Conservation (phyloP, 208 protist genomes). For the Trypanosoma cruzi region DNA sequence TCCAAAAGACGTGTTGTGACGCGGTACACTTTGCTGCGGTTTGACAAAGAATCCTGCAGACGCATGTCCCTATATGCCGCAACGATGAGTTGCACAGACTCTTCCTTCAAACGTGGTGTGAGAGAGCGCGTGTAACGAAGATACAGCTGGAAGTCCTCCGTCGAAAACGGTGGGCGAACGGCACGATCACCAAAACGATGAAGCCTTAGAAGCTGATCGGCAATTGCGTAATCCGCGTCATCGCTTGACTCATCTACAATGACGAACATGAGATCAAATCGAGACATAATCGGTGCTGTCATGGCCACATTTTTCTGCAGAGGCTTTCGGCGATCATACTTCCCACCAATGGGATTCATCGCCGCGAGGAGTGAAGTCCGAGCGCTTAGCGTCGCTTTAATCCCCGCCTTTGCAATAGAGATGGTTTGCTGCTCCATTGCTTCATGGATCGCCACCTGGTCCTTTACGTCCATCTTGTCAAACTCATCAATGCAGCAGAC, state of each 20-base stretch:
- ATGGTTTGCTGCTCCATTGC: conserved; percentile 99
- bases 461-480: conserved; percentile 99
- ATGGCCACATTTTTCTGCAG: conserved; percentile 95
- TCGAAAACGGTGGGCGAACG: conserved; percentile 69
- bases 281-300: conserved; percentile 98
- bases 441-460: conserved; percentile 99
- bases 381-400: conserved; percentile 99
- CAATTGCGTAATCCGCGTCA: conserved; percentile 97
- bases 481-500: conserved; percentile 99
- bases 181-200: conserved; percentile 89
- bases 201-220: conserved; percentile 95
- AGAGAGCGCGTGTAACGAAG: conserved; percentile 92
- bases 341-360: conserved; percentile 98
- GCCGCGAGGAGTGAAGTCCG: conserved; percentile 98
- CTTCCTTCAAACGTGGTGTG: conserved; percentile 87
- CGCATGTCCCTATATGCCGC: conserved; percentile 93
- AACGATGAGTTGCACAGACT: conserved; percentile 89
- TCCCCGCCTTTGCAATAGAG: conserved; percentile 98
- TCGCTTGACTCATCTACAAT: conserved; percentile 98
- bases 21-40: conserved; percentile 93
- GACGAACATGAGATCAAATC: conserved; percentile 99
- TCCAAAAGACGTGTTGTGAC: conserved; percentile 99
- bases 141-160: conserved; percentile 93
- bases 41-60: conserved; percentile 88
- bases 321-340: conserved; percentile 94